A percentile compares a stretch with the other conserved stretches of the same genome.
phyloP scores from a whole-genome alignment of 805 yeast genomes.

The Wickerhamomyces mucosus region DNA sequence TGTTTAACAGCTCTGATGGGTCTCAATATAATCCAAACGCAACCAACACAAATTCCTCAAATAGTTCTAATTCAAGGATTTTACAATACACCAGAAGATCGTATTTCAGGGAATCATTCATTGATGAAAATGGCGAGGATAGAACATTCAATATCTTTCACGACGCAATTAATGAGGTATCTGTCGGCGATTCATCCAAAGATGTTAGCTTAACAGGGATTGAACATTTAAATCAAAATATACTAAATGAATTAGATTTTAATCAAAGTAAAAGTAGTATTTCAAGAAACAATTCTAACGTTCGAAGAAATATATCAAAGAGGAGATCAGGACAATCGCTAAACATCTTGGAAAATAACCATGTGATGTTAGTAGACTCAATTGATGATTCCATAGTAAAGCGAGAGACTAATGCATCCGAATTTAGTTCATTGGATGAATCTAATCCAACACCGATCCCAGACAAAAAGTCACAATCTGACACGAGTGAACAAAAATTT shows the following conservation, averaged over 20 bases:
- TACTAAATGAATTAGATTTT: constrained; percentile 11
- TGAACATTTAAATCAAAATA: constrained; percentile 7
- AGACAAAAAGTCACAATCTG: too few relatives aligned
- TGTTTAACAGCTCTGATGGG: constrained; percentile 12
- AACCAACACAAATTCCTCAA: constrained; percentile 3
- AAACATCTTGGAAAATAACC: too few relatives aligned
- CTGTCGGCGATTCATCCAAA: constrained; percentile 11
- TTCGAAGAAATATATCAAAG: constrained; percentile 1
- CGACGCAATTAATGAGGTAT: constrained; percentile 17
- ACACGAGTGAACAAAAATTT: too few relatives aligned
- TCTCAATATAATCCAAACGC: constrained; percentile 3
- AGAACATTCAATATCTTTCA: constrained; percentile 16
- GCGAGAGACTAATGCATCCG: too few relatives aligned
- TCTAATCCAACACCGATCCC: too few relatives aligned
- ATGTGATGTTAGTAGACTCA: too few relatives aligned
- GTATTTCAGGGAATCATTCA: constrained; percentile 16
- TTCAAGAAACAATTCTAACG: too few relatives aligned
- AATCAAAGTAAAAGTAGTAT: too few relatives aligned
- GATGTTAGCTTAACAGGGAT: constrained; percentile 13
- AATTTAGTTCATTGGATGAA: too few relatives aligned
- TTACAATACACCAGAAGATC: constrained; percentile 8
- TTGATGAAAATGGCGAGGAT: constrained; percentile 17
- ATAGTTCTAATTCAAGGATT: constrained; percentile 2
- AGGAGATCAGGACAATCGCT: constrained; percentile 3
- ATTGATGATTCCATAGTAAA: too few relatives aligned